These are phyloP conservation scores for Parietaria judaica DNA, from an alignment of 306 rosid genomes.

Conservation along the genomic window DNA sequence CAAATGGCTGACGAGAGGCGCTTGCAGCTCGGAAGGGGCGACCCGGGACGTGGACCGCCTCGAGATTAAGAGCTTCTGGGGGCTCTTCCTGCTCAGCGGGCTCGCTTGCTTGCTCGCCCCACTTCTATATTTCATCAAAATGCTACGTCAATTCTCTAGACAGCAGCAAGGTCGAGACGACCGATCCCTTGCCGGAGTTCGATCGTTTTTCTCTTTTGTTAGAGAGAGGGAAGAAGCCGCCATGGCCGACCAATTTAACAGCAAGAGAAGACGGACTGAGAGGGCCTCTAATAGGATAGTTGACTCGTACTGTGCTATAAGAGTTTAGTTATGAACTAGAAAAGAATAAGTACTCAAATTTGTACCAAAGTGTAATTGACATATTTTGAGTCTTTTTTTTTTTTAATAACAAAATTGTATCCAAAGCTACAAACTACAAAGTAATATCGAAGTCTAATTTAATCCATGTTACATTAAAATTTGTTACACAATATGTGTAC, in stretches of 20 bases:
- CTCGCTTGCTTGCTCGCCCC: constrained; percentile 20
- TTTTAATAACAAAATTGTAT: too few relatives aligned
- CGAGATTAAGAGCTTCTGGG: constrained; percentile 22
- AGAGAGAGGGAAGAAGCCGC: constrained; percentile 13
- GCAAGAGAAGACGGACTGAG: constrained; percentile 14
- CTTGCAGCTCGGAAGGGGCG: constrained; percentile 27
- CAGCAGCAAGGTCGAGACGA: background rate
- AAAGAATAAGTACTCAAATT: too few relatives aligned
- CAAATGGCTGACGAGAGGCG: constrained; percentile 24
- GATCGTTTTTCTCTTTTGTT: constrained; percentile 14
- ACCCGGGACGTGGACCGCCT: constrained; percentile 22
- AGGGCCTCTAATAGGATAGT: constrained; percentile 7
- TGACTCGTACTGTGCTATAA: constrained; percentile 7
- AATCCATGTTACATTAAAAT: too few relatives aligned
- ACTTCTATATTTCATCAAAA: constrained; percentile 9
- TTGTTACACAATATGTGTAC: too few relatives aligned
- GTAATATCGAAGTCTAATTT: too few relatives aligned
- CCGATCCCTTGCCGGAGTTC: background rate
- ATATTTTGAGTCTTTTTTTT: too few relatives aligned
- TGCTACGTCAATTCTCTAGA: constrained; percentile 9
- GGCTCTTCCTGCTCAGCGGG: constrained; percentile 21
- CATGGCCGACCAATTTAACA: background rate
- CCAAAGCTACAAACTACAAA: too few relatives aligned
- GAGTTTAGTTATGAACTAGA: background rate
- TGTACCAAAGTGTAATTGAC: too few relatives aligned